A percentile compares a stretch with the other conserved stretches of the same genome.
phyloP scores from a whole-genome alignment of 2,329 filamentous ascomycete species.

The Aureobasidium mangrovei region DNA sequence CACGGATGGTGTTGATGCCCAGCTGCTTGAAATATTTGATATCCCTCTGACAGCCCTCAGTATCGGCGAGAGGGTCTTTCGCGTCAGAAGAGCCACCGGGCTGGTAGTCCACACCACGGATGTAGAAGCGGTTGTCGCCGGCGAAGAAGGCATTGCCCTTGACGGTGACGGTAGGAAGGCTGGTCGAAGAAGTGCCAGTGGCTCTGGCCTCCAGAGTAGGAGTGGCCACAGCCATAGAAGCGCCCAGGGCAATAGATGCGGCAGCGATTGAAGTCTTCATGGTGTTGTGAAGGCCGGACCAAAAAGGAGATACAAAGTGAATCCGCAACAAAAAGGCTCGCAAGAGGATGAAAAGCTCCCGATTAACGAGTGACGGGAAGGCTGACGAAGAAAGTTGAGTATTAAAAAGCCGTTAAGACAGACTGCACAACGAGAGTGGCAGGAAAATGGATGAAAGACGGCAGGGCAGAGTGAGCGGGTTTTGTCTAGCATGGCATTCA shows the following conservation, averaged over 20 bases:
- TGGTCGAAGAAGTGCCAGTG: constrained; percentile 32
- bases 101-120: constrained; percentile 50
- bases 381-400: constrained; percentile 13
- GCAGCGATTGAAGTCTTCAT: constrained; percentile 45
- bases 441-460: constrained; percentile 8
- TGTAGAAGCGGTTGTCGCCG: constrained; percentile 51
- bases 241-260: constrained; percentile 32
- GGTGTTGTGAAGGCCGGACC: constrained; percentile 19
- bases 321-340: neutral
- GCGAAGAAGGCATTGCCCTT: constrained; percentile 61
- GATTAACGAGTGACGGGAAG: constrained; percentile 11
- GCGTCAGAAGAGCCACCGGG: constrained; percentile 51
- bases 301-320: neutral
- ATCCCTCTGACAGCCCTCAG: constrained; percentile 63
- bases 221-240: constrained; percentile 38
- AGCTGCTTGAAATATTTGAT: constrained; percentile 74
- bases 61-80: constrained; percentile 68
- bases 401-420: constrained; percentile 14
- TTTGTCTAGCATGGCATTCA: constrained; percentile 8
- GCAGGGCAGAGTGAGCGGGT: neutral
- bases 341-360: constrained; percentile 10
- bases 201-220: constrained; percentile 29
- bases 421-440: constrained; percentile 13
- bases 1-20: constrained; percentile 82
- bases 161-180: constrained; percentile 48